These are phyloP conservation scores for Colletotrichum scovillei DNA, from an alignment of 2,329 filamentous ascomycete species.

Conservation along the genomic window DNA sequence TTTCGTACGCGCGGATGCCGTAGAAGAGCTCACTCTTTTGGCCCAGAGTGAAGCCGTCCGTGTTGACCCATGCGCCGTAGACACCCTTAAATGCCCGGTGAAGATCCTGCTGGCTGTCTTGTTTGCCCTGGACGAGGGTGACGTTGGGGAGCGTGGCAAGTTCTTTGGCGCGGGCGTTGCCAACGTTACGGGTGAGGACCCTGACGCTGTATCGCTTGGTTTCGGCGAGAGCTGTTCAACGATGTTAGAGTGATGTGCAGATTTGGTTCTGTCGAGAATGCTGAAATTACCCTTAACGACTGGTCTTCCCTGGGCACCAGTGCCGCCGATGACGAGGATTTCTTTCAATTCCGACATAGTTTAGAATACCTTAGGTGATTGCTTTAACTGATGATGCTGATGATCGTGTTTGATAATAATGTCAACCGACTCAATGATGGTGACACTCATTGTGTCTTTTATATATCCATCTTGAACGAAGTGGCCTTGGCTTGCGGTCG, in stretches of 20 bases:
- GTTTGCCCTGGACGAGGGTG: slow-evolving; percentile 20
- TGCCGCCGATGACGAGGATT: slow-evolving; percentile 47
- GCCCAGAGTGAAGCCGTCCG: slow-evolving; percentile 41
- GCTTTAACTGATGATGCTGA: no score
- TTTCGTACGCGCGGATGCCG: slow-evolving; percentile 39
- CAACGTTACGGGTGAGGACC: slow-evolving; percentile 50
- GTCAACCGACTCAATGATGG: no score
- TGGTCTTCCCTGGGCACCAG: slow-evolving; percentile 50
- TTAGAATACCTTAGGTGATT: no score
- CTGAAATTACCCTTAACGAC: slow-evolving; percentile 44
- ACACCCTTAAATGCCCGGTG: slow-evolving; percentile 36
- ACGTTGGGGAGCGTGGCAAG: slow-evolving; percentile 38
- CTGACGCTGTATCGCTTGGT: slow-evolving; percentile 46
- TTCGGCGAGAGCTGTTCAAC: slow-evolving; percentile 32
- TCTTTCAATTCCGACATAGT: background rate
- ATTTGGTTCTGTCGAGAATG: background rate
- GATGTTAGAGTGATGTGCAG: background rate
- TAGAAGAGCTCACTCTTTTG: slow-evolving; percentile 41
- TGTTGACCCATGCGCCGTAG: slow-evolving; percentile 39
- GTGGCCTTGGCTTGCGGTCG: no score
- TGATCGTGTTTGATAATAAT: no score
- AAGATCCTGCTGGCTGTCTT: slow-evolving; percentile 32
- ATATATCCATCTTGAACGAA: background rate
- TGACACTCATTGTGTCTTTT: background rate
- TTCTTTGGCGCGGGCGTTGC: slow-evolving; percentile 41